Evolutionary conservation across 208 protist genomes (phyloP).

Genomic region (Porcisia deanei): DNA sequence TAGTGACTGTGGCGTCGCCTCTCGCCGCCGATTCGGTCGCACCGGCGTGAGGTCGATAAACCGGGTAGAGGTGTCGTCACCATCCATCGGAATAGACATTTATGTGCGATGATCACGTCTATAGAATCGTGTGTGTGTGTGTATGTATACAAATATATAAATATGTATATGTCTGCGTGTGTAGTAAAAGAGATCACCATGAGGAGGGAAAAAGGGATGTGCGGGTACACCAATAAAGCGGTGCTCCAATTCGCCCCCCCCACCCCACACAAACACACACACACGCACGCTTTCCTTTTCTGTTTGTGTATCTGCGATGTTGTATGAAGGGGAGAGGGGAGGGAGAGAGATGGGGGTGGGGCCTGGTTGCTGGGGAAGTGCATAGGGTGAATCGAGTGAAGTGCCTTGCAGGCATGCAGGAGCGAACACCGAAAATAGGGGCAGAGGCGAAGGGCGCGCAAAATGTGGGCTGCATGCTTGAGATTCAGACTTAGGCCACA

Average conservation of each 20-base stretch:
- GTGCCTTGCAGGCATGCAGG: too few relatives aligned
- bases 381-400: too few relatives aligned
- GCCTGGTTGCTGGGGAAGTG: background rate
- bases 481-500: background rate
- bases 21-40: constrained; percentile 39
- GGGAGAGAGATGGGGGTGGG: background rate
- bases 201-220: background rate
- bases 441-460: background rate
- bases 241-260: too few relatives aligned
- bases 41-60: constrained; percentile 66
- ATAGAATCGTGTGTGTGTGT: background rate
- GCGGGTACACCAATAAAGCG: too few relatives aligned
- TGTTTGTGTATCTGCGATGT: background rate
- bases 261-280: background rate
- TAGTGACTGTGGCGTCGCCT: constrained; percentile 6
- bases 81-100: constrained; percentile 33
- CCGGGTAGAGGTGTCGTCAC: constrained; percentile 9
- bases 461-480: background rate
- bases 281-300: background rate
- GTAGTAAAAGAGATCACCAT: background rate
- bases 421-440: background rate
- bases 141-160: background rate
- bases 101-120: background rate
- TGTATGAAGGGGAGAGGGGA: background rate
- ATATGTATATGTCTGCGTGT: too few relatives aligned